These are phyloP conservation scores for Quercus robur DNA, from an alignment of 306 rosid genomes.

Conservation along the genomic window DNA sequence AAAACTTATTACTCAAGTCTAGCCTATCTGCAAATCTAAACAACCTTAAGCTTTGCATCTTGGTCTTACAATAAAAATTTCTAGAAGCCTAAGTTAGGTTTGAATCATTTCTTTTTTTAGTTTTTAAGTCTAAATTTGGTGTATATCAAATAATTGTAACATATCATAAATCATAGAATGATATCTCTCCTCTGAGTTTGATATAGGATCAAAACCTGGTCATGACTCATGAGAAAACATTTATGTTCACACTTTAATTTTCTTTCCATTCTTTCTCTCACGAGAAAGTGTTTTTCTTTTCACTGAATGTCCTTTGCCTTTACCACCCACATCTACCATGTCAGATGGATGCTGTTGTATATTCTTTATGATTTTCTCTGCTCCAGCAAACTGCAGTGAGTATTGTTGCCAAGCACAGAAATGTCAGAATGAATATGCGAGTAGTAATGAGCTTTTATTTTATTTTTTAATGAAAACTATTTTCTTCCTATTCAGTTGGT, in stretches of 20 bases:
- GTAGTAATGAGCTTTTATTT: neutral
- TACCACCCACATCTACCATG: neutral
- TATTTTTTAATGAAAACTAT: neutral
- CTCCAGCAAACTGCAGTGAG: constrained; percentile 43
- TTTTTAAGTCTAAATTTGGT: neutral
- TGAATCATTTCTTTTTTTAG: too few relatives aligned
- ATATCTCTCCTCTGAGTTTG: constrained; percentile 1
- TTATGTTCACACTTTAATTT: constrained; percentile 7
- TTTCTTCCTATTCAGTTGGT: neutral
- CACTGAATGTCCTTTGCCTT: constrained; percentile 18
- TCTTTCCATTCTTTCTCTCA: constrained; percentile 6
- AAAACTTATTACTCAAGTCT: neutral
- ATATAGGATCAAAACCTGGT: neutral
- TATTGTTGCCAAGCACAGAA: constrained; percentile 16
- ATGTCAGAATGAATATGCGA: neutral
- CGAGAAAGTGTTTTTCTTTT: constrained; percentile 12
- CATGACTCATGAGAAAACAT: neutral
- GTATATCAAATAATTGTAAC: constrained; percentile 1
- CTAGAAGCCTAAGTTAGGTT: constrained; percentile 4
- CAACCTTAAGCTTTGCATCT: neutral
- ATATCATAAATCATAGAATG: neutral
- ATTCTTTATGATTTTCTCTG: constrained; percentile 35
- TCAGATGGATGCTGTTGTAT: constrained; percentile 27
- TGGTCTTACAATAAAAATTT: neutral
- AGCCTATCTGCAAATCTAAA: constrained; percentile 3